phyloP scores from a whole-genome alignment of 768 basidiomycete species.

The Pholiota conissans region DNA sequence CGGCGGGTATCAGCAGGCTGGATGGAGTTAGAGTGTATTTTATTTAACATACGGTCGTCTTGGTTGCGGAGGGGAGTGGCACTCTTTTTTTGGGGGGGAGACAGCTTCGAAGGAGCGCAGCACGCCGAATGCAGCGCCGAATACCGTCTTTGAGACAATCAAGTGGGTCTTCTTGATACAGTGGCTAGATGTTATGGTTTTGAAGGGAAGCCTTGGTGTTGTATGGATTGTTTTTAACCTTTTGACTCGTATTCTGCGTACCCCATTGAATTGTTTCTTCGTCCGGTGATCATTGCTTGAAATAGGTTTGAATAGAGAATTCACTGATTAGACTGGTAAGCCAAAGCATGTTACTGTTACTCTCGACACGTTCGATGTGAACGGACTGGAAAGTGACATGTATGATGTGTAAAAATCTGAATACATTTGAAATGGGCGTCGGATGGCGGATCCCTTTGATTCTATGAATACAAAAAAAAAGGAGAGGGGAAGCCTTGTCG shows the following conservation, averaged over 20 bases:
- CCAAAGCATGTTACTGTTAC: too few species aligned
- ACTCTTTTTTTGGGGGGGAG: not conserved
- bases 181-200: not conserved
- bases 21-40: not conserved
- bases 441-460: not conserved
- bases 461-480: not conserved
- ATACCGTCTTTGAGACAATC: too few species aligned
- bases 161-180: not conserved
- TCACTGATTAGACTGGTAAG: not conserved
- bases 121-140: not conserved
- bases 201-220: too few species aligned
- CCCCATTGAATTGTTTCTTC: not conserved
- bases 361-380: not conserved
- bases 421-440: not conserved
- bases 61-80: not conserved
- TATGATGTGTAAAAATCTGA: not conserved
- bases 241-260: too few species aligned
- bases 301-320: not conserved
- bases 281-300: not conserved
- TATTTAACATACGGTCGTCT: not conserved
- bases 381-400: not conserved
- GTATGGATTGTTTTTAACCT: too few species aligned
- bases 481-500: not conserved
- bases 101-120: not conserved
- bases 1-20: not conserved